Conservation (phyloP, 768 basidiomycete genomes). For the Lactarius sp. region DNA sequence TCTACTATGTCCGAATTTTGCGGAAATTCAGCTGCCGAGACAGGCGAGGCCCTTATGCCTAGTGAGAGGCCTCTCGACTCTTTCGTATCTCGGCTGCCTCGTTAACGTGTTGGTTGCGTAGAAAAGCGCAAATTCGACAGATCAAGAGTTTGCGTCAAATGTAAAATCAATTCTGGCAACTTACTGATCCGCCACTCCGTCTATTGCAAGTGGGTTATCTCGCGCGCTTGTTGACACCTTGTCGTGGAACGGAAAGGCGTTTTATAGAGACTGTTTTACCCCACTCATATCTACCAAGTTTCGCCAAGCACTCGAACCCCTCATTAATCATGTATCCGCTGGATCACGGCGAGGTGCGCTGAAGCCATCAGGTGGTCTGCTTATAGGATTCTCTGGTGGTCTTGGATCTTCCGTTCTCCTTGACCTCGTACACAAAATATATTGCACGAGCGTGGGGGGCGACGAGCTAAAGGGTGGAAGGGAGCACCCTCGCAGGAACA, state of each 20-base stretch:
- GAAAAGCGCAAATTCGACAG: slow-evolving; percentile 65
- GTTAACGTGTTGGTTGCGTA: slow-evolving; percentile 29
- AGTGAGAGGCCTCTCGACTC: slow-evolving; percentile 39
- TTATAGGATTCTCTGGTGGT: slow-evolving; percentile 75
- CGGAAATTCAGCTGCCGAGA: slow-evolving; percentile 56
- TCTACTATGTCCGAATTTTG: slow-evolving; percentile 36
- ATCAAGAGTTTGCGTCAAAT: slow-evolving; percentile 65
- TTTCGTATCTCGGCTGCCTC: neutral
- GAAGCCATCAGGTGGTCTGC: slow-evolving; percentile 62
- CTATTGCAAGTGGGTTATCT: slow-evolving; percentile 67
- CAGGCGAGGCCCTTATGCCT: slow-evolving; percentile 56
- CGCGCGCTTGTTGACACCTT: slow-evolving; percentile 6
- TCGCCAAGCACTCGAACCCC: slow-evolving; percentile 58
- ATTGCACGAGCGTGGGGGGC: slow-evolving; percentile 38
- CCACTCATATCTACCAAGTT: slow-evolving; percentile 60
- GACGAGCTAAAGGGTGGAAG: slow-evolving; percentile 47
- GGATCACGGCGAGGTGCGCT: slow-evolving; percentile 53
- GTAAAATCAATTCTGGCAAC: slow-evolving; percentile 59
- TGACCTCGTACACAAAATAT: slow-evolving; percentile 58
- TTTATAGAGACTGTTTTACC: slow-evolving; percentile 57
- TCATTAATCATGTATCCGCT: slow-evolving; percentile 51
- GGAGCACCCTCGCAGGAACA: slow-evolving; percentile 58
- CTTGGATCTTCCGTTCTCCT: slow-evolving; percentile 69
- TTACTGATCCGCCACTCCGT: slow-evolving; percentile 74
- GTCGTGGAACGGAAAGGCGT: neutral